Percentiles rank a stretch among this genome's conserved stretches.
phyloP scores from a whole-genome alignment of 2,329 filamentous ascomycete genomes.

The Beauveria sp. region DNA sequence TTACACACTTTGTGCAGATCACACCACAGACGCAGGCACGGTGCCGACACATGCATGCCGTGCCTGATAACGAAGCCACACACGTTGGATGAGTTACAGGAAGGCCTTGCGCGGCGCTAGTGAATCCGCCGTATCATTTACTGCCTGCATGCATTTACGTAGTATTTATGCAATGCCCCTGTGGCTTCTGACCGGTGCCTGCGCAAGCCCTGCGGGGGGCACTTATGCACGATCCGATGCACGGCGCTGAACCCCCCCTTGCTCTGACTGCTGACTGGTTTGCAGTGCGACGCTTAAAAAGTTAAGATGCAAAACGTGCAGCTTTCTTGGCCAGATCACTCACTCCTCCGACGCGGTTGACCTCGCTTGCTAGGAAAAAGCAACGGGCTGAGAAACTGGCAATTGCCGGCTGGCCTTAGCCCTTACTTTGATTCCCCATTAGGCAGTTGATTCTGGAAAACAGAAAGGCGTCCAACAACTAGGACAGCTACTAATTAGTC shows the following conservation, averaged over 20 bases:
- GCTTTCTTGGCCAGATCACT: not conserved
- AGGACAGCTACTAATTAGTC: not conserved
- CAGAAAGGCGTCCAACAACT: not conserved
- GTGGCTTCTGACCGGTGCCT: not conserved
- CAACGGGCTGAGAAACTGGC: not conserved
- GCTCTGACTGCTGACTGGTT: not conserved
- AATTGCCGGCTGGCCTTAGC: not conserved
- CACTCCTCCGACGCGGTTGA: not conserved
- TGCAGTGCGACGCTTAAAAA: not conserved
- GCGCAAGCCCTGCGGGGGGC: not conserved
- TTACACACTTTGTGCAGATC: not conserved
- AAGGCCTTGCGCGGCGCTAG: not conserved
- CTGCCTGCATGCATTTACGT: not conserved
- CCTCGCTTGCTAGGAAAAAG: not conserved
- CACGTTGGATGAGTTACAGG: not conserved
- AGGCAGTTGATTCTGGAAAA: not conserved
- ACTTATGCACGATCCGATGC: slow-evolving; percentile 10
- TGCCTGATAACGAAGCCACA: not conserved
- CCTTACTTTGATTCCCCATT: not conserved
- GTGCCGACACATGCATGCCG: not conserved
- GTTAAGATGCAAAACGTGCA: not conserved
- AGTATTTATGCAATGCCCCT: not conserved
- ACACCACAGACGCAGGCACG: not conserved
- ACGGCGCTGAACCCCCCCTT: not conserved
- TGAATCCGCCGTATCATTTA: not conserved